These are phyloP conservation scores for Tephrocybe sp. DNA, from an alignment of 768 basidiomycete genomes.

Conservation along the genomic window DNA sequence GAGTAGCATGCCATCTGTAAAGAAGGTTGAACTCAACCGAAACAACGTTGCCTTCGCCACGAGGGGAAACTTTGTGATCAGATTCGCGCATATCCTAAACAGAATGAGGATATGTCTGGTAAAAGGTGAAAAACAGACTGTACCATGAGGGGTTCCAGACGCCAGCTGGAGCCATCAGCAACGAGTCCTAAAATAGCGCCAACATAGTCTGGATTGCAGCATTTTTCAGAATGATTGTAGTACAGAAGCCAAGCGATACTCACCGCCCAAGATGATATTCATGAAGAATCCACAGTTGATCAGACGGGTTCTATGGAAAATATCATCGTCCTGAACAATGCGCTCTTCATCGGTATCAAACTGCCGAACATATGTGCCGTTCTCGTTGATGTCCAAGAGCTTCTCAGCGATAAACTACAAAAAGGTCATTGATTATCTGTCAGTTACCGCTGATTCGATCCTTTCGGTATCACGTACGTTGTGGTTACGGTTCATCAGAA, in stretches of 20 bases:
- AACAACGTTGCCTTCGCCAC: constrained; percentile 73
- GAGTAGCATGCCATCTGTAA: constrained; percentile 65
- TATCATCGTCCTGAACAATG: constrained; percentile 65
- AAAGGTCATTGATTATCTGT: constrained; percentile 7
- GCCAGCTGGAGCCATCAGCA: constrained; percentile 63
- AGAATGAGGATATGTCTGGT: background rate
- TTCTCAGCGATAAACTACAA: constrained; percentile 66
- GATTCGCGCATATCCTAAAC: constrained; percentile 47
- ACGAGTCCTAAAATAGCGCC: constrained; percentile 69
- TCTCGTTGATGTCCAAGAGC: constrained; percentile 68
- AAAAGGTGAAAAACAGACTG: background rate
- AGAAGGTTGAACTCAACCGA: constrained; percentile 74
- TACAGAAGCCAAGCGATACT: background rate
- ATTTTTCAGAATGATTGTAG: background rate
- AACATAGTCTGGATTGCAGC: constrained; percentile 54
- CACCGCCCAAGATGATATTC: constrained; percentile 62
- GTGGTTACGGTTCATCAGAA: constrained; percentile 71
- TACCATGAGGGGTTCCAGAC: constrained; percentile 66
- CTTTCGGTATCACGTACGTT: constrained; percentile 45
- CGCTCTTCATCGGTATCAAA: constrained; percentile 22
- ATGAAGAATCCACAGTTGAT: constrained; percentile 74
- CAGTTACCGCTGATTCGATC: background rate
- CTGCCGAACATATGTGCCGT: constrained; percentile 37
- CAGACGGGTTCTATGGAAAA: constrained; percentile 70
- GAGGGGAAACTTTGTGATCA: constrained; percentile 51